A percentile compares a stretch with the other conserved stretches of the same genome.
These are phyloP conservation scores for Mycena rosella DNA, from an alignment of 768 basidiomycete species.

Conservation along the genomic window DNA sequence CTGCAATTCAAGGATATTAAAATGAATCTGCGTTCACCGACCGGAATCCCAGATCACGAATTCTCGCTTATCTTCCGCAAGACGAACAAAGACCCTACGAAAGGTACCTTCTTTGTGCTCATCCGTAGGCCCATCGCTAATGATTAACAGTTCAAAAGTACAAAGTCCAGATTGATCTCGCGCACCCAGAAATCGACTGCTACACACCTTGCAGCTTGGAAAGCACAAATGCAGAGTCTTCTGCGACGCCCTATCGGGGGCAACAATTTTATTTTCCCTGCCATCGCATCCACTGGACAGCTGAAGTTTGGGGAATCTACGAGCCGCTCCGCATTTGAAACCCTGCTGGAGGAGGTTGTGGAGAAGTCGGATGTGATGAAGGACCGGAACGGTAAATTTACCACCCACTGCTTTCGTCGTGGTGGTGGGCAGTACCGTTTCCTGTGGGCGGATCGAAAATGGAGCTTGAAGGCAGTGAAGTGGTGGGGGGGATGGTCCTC, in stretches of 20 bases:
- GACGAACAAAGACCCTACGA: no score
- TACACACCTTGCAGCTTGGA: slow-evolving; percentile 34
- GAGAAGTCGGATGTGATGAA: no score
- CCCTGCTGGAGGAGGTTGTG: no score
- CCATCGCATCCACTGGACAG: slow-evolving; percentile 37
- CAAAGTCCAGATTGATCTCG: slow-evolving; percentile 22
- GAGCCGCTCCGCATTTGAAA: no score
- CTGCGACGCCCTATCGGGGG: no score
- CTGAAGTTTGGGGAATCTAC: slow-evolving; percentile 39
- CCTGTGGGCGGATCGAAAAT: no score
- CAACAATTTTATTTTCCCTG: slow-evolving; percentile 39
- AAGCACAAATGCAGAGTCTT: slow-evolving; percentile 25
- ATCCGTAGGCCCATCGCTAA: neutral
- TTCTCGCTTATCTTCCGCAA: slow-evolving; percentile 37
- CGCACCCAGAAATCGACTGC: slow-evolving; percentile 39
- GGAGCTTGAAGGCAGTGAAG: no score
- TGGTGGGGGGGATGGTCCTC: slow-evolving; percentile 49
- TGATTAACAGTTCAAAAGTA: slow-evolving; percentile 27
- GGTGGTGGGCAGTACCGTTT: no score
- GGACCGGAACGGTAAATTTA: no score
- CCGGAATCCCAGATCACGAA: slow-evolving; percentile 27
- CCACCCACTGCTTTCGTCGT: no score
- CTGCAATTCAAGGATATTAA: slow-evolving; percentile 26
- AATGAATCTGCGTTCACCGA: slow-evolving; percentile 18
- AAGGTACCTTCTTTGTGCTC: slow-evolving; percentile 16